Evolutionary conservation across 1,284 basidiomycete species (phyloP), one percentile per base, ranked within the genome.

Genomic region (Cutaneotrichosporon dermatis): DNA sequence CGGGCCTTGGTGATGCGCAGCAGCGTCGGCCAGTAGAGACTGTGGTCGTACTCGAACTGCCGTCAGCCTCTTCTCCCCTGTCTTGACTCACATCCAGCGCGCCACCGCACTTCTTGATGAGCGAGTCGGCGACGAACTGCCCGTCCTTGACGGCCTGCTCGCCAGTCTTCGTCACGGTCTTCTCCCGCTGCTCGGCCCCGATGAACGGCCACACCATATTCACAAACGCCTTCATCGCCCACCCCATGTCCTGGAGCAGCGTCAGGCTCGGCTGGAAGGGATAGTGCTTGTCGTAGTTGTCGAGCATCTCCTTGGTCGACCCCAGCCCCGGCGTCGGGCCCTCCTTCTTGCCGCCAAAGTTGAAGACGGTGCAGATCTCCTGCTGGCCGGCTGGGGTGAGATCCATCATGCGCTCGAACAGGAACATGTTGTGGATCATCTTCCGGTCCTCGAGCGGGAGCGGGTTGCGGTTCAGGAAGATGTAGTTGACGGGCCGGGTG

Each of bases 171-270:
- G 71, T 68, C 35, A 61, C 60, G 45, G 69, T 69, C 48, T 71
- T 71, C 41, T 58, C 49, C 55, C 67, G 68, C 5, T 71, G 73
- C 25, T 61, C 59, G 0, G 71, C 63, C 56, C 76, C 74, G 59
- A 76, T 70, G 44, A 78, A 75, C 42, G 72, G 72, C 71, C 73
- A 73, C 64, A 75, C 68, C 54, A 75, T 60, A 53, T 71, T 69
- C 50, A 75, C 65, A 55, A 76, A 74, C 16, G 63, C 56, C 54
- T 66, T 67, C 54, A 75, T 65, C 11, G 71, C 50, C 71, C 72
- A 75, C 3, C 71, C 71, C 52, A 74, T 66, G 49, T 74, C 64
- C 50, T 69, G 68, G 50, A 77, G 71, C 6, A 69, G 58, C 12
- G 60, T 64, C 6, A 67, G 57, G 16, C 65, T 63, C 37, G 76